Evolutionary conservation across 106 monocot genomes (phyloP), one percentile per base, ranked within the genome.

Genomic region (Alisma plantagoaquatica): DNA sequence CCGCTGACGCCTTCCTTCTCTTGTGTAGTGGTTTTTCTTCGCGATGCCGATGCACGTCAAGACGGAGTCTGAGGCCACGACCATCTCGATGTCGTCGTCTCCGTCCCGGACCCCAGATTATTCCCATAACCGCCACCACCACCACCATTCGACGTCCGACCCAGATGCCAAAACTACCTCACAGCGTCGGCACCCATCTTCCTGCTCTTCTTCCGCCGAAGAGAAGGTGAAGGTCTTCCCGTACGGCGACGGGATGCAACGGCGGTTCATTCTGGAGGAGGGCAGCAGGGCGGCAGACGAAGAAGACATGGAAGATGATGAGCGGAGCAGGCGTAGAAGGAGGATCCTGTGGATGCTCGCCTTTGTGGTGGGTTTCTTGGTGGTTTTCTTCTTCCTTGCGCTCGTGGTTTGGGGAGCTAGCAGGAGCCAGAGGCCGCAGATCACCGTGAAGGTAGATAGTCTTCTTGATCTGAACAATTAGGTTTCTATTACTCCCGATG

Each of bases 51-150:
- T 58, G 52, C 79, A 87, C 61, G 74, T 76, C 15, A 93, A 93
- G 77, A 83, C 92, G 21, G 92, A 93, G 31, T 93, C 93, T 0
- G 93, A 86, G 62, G 78, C n/a, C n/a, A n/a, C 63, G 50, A 82
- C 92, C 27, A 93, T 82, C 80, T 49, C 66, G 15, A 77, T 71
- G 8, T 51, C 70, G 10, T 92, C 92, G 15, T 83, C 87, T 10
- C 87, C 92, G 46, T 24, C 78, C 30, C 45, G 78, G 24, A 79
- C 88, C 15, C 78, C 87, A 30, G 86, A 92, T 82, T 92, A 83
- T 69, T 82, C 87, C 3, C 92, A 83, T 66, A 73, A 64, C 60
- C 29, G 33, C 51, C 23, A 46, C 59, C 25, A 54, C 71, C 29
- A 75, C 87, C 14, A 75, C 70, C 74, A 76, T 61, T 80, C 87